Conservation (phyloP, 176 grass and related monocot species). For the Coix lacrymajobi region DNA sequence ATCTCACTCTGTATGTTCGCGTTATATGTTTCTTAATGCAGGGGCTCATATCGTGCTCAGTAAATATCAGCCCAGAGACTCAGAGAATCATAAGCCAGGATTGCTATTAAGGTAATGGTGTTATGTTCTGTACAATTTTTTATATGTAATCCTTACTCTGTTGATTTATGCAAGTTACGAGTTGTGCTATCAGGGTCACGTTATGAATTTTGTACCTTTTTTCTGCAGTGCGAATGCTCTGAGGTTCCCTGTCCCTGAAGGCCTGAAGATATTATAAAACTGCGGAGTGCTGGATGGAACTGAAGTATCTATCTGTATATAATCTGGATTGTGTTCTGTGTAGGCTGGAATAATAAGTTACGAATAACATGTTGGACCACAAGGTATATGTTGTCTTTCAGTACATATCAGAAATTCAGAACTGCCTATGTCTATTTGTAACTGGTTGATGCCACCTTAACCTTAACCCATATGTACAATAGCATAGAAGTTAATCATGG, state of each 20-base stretch:
- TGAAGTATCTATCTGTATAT: background rate
- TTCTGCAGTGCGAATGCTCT: background rate
- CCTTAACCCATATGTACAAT: background rate
- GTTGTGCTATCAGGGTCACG: background rate
- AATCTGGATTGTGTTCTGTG: background rate
- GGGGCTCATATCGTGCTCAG: conserved; percentile 42
- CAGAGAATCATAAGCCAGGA: conserved; percentile 47
- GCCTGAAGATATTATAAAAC: background rate
- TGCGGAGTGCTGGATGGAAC: background rate
- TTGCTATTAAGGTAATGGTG: conserved; percentile 35
- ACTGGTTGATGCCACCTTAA: background rate
- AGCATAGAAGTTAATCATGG: background rate
- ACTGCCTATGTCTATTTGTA: background rate
- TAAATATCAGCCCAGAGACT: conserved; percentile 43
- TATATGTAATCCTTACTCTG: background rate
- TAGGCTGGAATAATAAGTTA: conserved; percentile 3
- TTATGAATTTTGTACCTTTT: background rate
- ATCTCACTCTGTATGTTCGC: background rate
- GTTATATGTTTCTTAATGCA: background rate
- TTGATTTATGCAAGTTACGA: background rate
- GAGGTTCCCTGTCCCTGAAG: background rate
- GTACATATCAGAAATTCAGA: background rate
- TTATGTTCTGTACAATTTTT: background rate
- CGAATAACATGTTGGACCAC: background rate
- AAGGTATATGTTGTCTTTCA: background rate